These are phyloP conservation scores for Cytospora schulzeri DNA, from an alignment of 2,329 filamentous ascomycete genomes.

Conservation along the genomic window DNA sequence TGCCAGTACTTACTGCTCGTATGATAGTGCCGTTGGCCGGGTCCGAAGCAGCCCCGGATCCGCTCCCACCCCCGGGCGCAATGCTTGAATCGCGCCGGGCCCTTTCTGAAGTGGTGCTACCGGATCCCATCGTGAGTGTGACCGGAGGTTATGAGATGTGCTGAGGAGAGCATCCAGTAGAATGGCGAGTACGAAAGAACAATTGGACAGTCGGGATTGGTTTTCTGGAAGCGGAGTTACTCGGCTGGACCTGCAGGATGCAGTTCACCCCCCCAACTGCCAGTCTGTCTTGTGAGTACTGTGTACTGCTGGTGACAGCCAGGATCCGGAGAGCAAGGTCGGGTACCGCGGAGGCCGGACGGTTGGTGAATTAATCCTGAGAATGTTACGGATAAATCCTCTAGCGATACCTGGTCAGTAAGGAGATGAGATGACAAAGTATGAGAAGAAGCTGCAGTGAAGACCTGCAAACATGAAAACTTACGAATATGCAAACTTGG, in stretches of 20 bases:
- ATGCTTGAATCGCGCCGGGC: slow-evolving; percentile 19
- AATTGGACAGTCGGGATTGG: background rate
- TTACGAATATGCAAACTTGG: too few species aligned
- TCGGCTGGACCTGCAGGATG: background rate
- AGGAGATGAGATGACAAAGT: too few species aligned
- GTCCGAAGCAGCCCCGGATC: slow-evolving; percentile 19
- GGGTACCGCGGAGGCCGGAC: background rate
- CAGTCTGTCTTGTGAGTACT: background rate
- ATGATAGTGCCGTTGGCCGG: slow-evolving; percentile 17
- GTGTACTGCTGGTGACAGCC: too few species aligned
- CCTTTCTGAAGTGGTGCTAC: slow-evolving; percentile 18
- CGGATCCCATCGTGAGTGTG: slow-evolving; percentile 16
- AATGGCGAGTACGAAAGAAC: background rate
- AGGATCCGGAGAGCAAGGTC: background rate
- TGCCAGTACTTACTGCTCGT: slow-evolving; percentile 24
- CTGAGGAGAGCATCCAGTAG: background rate
- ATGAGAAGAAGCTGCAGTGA: too few species aligned
- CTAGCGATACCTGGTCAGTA: too few species aligned
- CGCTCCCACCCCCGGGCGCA: slow-evolving; percentile 4
- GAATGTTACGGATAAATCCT: too few species aligned
- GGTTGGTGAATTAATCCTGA: background rate
- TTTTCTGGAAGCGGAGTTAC: background rate
- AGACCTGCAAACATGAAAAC: too few species aligned
- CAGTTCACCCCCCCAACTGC: background rate
- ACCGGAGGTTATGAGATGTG: background rate